These are phyloP conservation scores for Talaromyces pinophilus DNA, from an alignment of 2,329 filamentous ascomycete genomes.

Conservation along the genomic window DNA sequence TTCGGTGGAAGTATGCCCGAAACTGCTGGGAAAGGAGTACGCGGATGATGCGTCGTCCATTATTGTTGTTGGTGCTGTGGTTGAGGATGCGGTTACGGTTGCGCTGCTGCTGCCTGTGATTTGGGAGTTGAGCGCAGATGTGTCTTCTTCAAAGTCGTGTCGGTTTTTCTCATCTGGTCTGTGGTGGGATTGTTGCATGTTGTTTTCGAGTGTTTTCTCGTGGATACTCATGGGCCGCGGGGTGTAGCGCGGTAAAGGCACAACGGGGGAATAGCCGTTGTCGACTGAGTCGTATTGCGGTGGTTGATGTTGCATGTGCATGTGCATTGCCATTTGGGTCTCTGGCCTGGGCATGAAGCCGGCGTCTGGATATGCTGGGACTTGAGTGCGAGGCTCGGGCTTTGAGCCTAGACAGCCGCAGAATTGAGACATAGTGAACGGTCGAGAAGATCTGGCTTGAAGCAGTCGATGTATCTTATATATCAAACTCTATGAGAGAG, in stretches of 20 bases:
- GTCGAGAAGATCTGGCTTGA: neutral
- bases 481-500: neutral
- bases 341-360: slow-evolving; percentile 16
- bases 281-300: slow-evolving; percentile 26
- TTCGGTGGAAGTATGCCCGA: slow-evolving; percentile 48
- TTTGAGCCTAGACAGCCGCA: slow-evolving; percentile 22
- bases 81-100: slow-evolving; percentile 10
- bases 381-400: slow-evolving; percentile 10
- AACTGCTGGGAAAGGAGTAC: slow-evolving; percentile 46
- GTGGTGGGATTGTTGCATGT: slow-evolving; percentile 29
- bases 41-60: slow-evolving; percentile 41
- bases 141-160: slow-evolving; percentile 29
- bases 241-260: slow-evolving; percentile 45
- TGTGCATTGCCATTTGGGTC: slow-evolving; percentile 9
- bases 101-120: slow-evolving; percentile 30
- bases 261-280: slow-evolving; percentile 36
- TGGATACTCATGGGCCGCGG: slow-evolving; percentile 40
- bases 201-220: slow-evolving; percentile 43
- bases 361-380: slow-evolving; percentile 19
- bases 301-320: slow-evolving; percentile 11
- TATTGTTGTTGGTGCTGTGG: neutral
- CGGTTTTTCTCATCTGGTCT: slow-evolving; percentile 38
- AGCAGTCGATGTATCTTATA: neutral
- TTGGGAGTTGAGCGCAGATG: slow-evolving; percentile 24
- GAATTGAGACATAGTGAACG: slow-evolving; percentile 17